Percentiles rank a stretch among this genome's conserved stretches.
phyloP scores from a whole-genome alignment of 352 stramenopile genomes.

The Phytopythium ostracodes region DNA sequence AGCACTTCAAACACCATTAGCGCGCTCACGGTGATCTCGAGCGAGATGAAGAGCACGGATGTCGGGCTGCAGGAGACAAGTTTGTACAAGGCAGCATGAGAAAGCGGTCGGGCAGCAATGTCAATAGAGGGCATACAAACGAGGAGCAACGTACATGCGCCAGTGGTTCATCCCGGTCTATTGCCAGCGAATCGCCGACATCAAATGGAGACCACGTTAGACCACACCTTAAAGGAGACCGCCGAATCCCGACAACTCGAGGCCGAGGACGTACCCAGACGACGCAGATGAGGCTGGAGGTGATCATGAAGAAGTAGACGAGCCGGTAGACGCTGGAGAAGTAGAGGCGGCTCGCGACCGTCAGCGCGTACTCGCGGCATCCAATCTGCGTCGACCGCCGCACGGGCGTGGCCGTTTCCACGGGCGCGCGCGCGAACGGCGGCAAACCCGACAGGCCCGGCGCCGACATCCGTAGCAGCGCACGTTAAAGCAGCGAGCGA shows the following conservation, averaged over 20 bases:
- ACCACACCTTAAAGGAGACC: too few species aligned
- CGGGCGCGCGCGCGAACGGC: constrained; percentile 30
- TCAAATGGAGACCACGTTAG: too few species aligned
- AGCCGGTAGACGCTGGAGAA: constrained; percentile 75
- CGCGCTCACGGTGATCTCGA: constrained; percentile 72
- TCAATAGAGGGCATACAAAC: background rate
- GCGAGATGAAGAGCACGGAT: constrained; percentile 73
- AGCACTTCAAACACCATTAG: constrained; percentile 78
- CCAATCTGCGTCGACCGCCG: constrained; percentile 28
- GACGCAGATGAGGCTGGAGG: constrained; percentile 65
- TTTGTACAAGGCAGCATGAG: background rate
- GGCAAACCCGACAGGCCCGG: background rate
- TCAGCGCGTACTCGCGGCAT: constrained; percentile 69
- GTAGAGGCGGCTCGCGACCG: constrained; percentile 75
- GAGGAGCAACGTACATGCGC: constrained; percentile 44
- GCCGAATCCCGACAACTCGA: background rate
- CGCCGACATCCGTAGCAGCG: background rate
- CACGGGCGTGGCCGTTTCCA: constrained; percentile 10
- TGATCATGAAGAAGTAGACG: constrained; percentile 80
- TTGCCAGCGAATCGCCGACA: too few species aligned
- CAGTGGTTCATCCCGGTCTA: constrained; percentile 73
- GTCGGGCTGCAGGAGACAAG: constrained; percentile 30
- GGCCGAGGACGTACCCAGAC: constrained; percentile 44
- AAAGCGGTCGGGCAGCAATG: background rate
- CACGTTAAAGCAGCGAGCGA: too few species aligned